These are phyloP conservation scores for Tolypocladium cylindrosporum DNA, from an alignment of 2,329 filamentous ascomycete genomes.

Conservation along the genomic window DNA sequence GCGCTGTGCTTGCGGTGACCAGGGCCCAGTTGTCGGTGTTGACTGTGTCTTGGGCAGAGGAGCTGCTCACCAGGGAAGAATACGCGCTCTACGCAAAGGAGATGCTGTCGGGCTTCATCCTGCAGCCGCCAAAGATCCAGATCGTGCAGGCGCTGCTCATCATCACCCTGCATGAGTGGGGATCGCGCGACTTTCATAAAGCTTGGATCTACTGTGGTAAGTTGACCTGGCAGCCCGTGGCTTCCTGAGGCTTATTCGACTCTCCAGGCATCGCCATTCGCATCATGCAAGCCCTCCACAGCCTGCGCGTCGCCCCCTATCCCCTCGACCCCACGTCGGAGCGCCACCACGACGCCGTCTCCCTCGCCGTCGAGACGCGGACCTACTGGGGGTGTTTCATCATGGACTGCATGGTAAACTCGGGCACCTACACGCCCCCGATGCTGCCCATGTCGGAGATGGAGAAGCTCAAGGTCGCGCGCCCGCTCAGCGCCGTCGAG, in stretches of 20 bases:
- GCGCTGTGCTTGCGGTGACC: slow-evolving; percentile 18
- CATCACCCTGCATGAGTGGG: slow-evolving; percentile 31
- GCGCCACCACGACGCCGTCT: slow-evolving; percentile 9
- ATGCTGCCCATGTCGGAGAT: slow-evolving; percentile 25
- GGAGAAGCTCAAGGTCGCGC: slow-evolving; percentile 19
- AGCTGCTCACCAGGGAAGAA: slow-evolving; percentile 19
- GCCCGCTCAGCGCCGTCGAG: slow-evolving; percentile 22
- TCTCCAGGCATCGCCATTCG: slow-evolving; percentile 23
- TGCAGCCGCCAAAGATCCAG: slow-evolving; percentile 19
- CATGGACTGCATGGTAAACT: slow-evolving; percentile 33
- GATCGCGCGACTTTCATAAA: slow-evolving; percentile 28
- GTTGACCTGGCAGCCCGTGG: not conserved
- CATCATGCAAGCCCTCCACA: slow-evolving; percentile 26
- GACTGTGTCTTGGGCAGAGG: slow-evolving; percentile 15
- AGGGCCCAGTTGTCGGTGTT: slow-evolving; percentile 20
- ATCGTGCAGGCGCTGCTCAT: slow-evolving; percentile 29
- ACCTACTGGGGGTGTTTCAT: slow-evolving; percentile 36
- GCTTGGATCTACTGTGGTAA: slow-evolving; percentile 31
- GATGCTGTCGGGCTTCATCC: slow-evolving; percentile 14
- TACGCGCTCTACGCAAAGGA: slow-evolving; percentile 20
- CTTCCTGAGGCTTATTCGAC: not conserved
- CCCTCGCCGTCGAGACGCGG: slow-evolving; percentile 23
- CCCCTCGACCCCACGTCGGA: slow-evolving; percentile 14
- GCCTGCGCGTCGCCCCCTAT: slow-evolving; percentile 15
- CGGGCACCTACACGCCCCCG: slow-evolving; percentile 26